Conservation (phyloP, 169 alveolate genomes). For the Toxoplasma gondii region DNA sequence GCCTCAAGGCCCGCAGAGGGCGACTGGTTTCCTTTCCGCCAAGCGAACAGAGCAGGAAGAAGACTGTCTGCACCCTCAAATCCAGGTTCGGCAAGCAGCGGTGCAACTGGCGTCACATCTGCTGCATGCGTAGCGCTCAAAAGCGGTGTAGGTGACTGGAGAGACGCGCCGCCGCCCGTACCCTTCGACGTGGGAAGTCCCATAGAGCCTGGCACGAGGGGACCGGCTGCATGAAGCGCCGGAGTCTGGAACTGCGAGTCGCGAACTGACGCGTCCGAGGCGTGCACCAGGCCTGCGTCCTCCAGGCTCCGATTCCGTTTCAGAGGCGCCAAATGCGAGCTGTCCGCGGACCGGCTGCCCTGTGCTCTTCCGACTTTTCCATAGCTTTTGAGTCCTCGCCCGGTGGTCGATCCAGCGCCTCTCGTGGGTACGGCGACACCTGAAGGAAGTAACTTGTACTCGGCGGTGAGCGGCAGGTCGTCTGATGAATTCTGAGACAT, state of each 20-base stretch:
- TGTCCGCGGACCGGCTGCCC: background rate
- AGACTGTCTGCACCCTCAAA: background rate
- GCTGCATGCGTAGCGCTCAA: background rate
- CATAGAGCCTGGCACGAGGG: background rate
- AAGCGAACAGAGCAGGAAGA: background rate
- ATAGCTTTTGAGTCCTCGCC: too few relatives aligned
- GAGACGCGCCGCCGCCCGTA: background rate
- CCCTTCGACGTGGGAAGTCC: background rate
- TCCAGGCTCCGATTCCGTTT: background rate
- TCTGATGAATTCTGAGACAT: background rate
- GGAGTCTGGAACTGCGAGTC: background rate
- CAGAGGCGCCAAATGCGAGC: background rate
- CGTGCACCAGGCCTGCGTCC: background rate
- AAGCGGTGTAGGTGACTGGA: background rate
- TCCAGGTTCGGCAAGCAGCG: background rate
- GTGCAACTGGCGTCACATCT: background rate
- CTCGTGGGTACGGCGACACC: too few relatives aligned
- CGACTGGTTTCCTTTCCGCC: background rate
- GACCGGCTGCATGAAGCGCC: background rate
- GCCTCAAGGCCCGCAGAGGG: background rate
- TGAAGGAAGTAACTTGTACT: too few relatives aligned
- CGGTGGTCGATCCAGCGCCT: too few relatives aligned
- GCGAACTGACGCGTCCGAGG: background rate
- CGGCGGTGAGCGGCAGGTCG: background rate
- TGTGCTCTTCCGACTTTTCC: too few relatives aligned